Percentiles rank a stretch among this genome's conserved stretches.
Evolutionary conservation across 345 rosid genomes (phyloP).

Genomic region (Lumnitzera littorea): DNA sequence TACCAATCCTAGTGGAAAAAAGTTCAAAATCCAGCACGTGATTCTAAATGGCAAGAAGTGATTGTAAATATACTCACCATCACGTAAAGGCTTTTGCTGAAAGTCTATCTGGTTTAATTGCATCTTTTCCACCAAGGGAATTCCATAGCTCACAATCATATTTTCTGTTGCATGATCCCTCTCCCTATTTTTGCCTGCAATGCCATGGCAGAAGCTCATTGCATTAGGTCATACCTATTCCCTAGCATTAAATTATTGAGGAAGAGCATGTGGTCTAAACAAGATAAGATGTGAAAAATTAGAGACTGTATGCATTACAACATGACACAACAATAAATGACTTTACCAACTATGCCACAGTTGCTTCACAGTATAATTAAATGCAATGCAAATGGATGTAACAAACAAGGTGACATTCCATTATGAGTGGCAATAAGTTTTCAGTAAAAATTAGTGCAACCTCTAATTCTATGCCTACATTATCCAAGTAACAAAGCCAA

Average conservation of each 20-base stretch:
- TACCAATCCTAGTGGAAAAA: not conserved
- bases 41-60: not conserved
- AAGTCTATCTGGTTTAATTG: not conserved
- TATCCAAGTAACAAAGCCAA: too few species aligned
- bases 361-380: too few species aligned
- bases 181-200: not conserved
- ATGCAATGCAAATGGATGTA: too few species aligned
- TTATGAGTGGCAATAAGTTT: too few species aligned
- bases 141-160: not conserved
- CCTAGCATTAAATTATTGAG: too few species aligned
- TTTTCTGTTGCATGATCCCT: not conserved
- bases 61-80: constrained; percentile 5
- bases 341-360: too few species aligned
- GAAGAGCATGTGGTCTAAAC: not conserved
- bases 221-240: too few species aligned
- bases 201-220: not conserved
- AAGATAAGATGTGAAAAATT: not conserved
- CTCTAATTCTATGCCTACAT: too few species aligned
- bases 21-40: not conserved
- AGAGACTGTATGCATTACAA: too few species aligned
- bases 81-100: constrained; percentile 5
- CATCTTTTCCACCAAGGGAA: not conserved
- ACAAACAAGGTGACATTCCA: too few species aligned
- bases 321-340: too few species aligned
- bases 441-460: too few species aligned